Evolutionary conservation across 768 basidiomycete genomes (phyloP).

Genomic region (Crucibulum laeve): DNA sequence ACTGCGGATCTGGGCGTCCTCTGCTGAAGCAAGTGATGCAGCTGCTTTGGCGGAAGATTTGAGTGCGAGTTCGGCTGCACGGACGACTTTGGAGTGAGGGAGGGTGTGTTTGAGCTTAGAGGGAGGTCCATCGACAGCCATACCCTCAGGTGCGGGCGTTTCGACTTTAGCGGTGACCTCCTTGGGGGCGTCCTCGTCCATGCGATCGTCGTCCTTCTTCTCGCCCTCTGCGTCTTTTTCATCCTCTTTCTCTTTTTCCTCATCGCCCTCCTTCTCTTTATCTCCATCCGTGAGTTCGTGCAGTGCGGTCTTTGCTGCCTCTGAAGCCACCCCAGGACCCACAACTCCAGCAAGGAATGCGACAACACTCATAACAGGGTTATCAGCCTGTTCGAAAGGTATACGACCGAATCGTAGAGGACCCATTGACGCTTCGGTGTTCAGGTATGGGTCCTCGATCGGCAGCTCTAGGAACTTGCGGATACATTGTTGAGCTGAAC

Average conservation of each 20-base stretch:
- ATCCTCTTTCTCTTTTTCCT: conserved; percentile 20
- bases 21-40: conserved; percentile 70
- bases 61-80: conserved; percentile 85
- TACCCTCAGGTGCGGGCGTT: conserved; percentile 11
- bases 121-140: conserved; percentile 4
- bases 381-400: conserved; percentile 93
- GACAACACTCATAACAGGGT: conserved; percentile 98
- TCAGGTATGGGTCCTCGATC: conserved; percentile 92
- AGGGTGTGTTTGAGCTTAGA: conserved; percentile 38
- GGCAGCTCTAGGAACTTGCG: conserved; percentile 93
- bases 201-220: conserved; percentile 38
- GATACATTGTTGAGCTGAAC: conserved; percentile 92
- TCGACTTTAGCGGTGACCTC: conserved; percentile 30
- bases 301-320: conserved; percentile 88
- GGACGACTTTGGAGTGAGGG: conserved; percentile 70
- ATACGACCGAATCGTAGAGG: conserved; percentile 71
- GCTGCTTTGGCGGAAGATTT: conserved; percentile 88
- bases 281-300: conserved; percentile 72
- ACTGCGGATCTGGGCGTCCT: conserved; percentile 75
- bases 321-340: conserved; percentile 84
- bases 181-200: conserved; percentile 37
- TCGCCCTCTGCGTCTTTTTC: conserved; percentile 17
- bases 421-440: conserved; percentile 72
- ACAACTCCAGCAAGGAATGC: conserved; percentile 95
- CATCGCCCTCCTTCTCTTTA: conserved; percentile 30